Conservation (phyloP, 2,329 filamentous ascomycete genomes). For the Nemania sp. region DNA sequence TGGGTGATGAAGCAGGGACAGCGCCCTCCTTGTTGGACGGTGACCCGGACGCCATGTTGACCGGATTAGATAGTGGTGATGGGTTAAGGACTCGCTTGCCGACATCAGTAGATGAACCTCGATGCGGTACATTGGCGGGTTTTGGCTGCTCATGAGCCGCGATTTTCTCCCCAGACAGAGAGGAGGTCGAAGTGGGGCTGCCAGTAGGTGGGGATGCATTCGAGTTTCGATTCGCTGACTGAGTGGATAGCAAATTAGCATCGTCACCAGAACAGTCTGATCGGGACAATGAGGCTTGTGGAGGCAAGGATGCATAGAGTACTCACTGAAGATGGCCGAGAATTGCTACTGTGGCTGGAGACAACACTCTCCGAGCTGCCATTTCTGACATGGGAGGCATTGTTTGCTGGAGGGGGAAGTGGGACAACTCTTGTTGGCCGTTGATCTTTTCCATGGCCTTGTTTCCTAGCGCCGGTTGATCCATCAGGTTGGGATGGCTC, state of each 20-base stretch:
- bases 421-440: slow-evolving; percentile 44
- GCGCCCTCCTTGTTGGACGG: slow-evolving; percentile 47
- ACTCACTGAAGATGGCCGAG: slow-evolving; percentile 70
- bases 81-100: slow-evolving; percentile 67
- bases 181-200: slow-evolving; percentile 54
- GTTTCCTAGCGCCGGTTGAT: slow-evolving; percentile 37
- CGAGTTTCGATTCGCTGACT: slow-evolving; percentile 64
- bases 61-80: slow-evolving; percentile 74
- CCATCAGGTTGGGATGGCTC: slow-evolving; percentile 41
- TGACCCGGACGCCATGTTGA: slow-evolving; percentile 62
- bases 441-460: slow-evolving; percentile 43
- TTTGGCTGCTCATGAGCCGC: slow-evolving; percentile 58
- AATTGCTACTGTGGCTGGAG: slow-evolving; percentile 60
- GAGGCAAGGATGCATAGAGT: not conserved
- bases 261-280: slow-evolving; percentile 41
- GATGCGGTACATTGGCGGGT: slow-evolving; percentile 61
- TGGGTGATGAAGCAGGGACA: slow-evolving; percentile 40
- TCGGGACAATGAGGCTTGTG: slow-evolving; percentile 47
- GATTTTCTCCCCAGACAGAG: slow-evolving; percentile 49
- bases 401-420: slow-evolving; percentile 35
- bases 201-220: slow-evolving; percentile 54
- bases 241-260: slow-evolving; percentile 52
- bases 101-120: slow-evolving; percentile 67
- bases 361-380: slow-evolving; percentile 68
- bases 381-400: slow-evolving; percentile 48